Base-by-base conservation (phyloP, 176 grass and related monocot species). In the Triticum dicoccoides region DNA sequence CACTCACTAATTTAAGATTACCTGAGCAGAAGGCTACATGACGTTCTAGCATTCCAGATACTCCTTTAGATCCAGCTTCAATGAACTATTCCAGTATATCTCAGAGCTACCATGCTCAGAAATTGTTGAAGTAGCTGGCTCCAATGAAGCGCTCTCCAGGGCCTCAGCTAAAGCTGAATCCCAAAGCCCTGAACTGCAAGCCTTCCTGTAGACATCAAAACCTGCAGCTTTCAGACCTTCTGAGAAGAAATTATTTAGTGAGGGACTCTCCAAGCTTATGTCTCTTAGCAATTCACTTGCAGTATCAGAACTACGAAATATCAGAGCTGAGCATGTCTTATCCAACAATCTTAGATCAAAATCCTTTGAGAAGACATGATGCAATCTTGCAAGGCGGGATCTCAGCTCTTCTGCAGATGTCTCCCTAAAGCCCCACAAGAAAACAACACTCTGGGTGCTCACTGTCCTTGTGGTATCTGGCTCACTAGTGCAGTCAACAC, bases 101-200 rank as follows among this genome's bases (percentile, higher is more conserved):
- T 94, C 86, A 80, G 86, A 91, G 49, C 86, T 79, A 34, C 34
- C 82, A 74, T 80, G 21, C 52, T 33, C 91, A 41, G 63, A 79
- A 52, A 59, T 44, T 15, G 69, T 35, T 32, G 65, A 77, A 61
- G 39, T 65, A 82, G 62, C 61, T 56, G 65, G 10, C 25, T 94
- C 92, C 7, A 87, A 90, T 23, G 86, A 63, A 85, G 69, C 84
- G 73, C 61, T 38, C 61, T 98, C 93, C 42, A 98, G 82, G 49
- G 87, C 93, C 80, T 98, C 90, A 30, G 88, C 86, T 86, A 98
- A 88, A 59, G 91, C 79, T 67, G 85, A 91, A 80, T 89, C 93
- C 93, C 96, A 94, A 65, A 94, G 87, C 39, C 96, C 96, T 79
- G 81, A 89, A 66, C 73, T 91, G 86, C 93, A 98, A 73, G 91